A percentile compares a stretch with the other conserved stretches of the same genome.
These are phyloP conservation scores for Shiraia sp. DNA, from an alignment of 2,329 filamentous ascomycete genomes.

Conservation along the genomic window DNA sequence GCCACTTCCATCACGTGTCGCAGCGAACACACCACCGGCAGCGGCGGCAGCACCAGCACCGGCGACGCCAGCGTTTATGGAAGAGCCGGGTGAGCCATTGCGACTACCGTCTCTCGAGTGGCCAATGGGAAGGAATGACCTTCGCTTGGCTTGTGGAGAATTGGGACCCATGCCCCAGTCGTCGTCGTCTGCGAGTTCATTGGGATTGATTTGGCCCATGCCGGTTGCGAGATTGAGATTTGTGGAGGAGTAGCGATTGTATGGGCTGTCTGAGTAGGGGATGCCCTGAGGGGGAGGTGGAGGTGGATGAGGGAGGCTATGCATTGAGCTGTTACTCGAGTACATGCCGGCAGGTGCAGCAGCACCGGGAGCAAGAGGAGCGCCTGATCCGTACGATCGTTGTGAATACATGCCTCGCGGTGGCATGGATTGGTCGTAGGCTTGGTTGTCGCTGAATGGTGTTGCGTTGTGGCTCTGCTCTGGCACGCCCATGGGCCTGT, in stretches of 20 bases:
- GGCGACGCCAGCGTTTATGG: slow-evolving; percentile 38
- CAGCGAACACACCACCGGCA: slow-evolving; percentile 40
- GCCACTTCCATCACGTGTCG: slow-evolving; percentile 43
- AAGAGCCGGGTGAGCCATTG: slow-evolving; percentile 46
- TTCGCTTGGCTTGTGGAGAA: slow-evolving; percentile 52
- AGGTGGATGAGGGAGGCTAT: slow-evolving; percentile 51
- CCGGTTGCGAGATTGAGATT: slow-evolving; percentile 36
- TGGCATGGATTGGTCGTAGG: slow-evolving; percentile 24
- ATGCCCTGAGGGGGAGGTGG: no score
- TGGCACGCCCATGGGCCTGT: slow-evolving; percentile 31
- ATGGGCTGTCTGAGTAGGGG: slow-evolving; percentile 67
- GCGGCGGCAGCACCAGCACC: slow-evolving; percentile 48
- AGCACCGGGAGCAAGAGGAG: slow-evolving; percentile 34
- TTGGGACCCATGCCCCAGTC: slow-evolving; percentile 75
- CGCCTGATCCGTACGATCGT: slow-evolving; percentile 22
- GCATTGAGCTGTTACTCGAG: slow-evolving; percentile 49
- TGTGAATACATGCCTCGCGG: slow-evolving; percentile 29
- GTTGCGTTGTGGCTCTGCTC: slow-evolving; percentile 24
- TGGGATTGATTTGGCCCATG: slow-evolving; percentile 67
- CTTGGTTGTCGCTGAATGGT: slow-evolving; percentile 31
- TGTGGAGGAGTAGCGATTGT: slow-evolving; percentile 60
- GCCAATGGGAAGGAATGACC: slow-evolving; percentile 64
- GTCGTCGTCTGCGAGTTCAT: slow-evolving; percentile 82
- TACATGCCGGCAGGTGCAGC: slow-evolving; percentile 39
- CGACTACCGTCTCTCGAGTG: slow-evolving; percentile 47